Percentiles rank a stretch among this genome's conserved stretches.
Conservation (phyloP, 1,284 basidiomycete genomes). For the Puccinia polysora region DNA sequence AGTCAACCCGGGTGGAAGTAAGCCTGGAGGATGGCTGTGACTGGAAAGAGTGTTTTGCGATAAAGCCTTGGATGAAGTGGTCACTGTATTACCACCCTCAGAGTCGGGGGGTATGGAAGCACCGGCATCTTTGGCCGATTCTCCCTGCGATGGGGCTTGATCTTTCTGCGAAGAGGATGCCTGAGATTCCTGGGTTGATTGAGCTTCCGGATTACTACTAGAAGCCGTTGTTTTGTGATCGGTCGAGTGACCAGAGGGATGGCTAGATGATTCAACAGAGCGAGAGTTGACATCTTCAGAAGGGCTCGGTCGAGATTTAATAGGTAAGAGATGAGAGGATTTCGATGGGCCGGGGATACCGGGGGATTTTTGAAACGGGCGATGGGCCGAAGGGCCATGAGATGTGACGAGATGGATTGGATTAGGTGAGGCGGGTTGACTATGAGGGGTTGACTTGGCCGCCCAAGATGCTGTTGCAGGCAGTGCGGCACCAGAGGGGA, state of each 20-base stretch:
- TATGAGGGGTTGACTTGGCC: slow-evolving; percentile 21
- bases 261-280: background rate
- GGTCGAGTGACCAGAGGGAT: background rate
- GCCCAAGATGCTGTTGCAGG: slow-evolving; percentile 42
- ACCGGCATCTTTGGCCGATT: slow-evolving; percentile 7
- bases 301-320: slow-evolving; percentile 24
- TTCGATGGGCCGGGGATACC: background rate
- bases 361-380: slow-evolving; percentile 2
- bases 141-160: background rate
- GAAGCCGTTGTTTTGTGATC: background rate
- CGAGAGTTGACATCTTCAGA: slow-evolving; percentile 9
- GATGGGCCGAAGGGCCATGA: background rate
- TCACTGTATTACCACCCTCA: slow-evolving; percentile 2
- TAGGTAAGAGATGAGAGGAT: slow-evolving; percentile 30
- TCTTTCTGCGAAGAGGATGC: slow-evolving; percentile 1
- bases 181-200: background rate
- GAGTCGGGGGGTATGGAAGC: background rate
- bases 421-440: slow-evolving; percentile 38
- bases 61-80: background rate
- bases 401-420: background rate
- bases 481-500: slow-evolving; percentile 28
- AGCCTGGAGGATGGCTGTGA: slow-evolving; percentile 21
- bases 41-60: background rate
- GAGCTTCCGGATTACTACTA: background rate
- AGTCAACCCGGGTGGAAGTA: slow-evolving; percentile 17